Evolutionary conservation across 2,329 filamentous ascomycete species (phyloP), one percentile per base, ranked within the genome.

Genomic region (Corinectria fuckeliana): DNA sequence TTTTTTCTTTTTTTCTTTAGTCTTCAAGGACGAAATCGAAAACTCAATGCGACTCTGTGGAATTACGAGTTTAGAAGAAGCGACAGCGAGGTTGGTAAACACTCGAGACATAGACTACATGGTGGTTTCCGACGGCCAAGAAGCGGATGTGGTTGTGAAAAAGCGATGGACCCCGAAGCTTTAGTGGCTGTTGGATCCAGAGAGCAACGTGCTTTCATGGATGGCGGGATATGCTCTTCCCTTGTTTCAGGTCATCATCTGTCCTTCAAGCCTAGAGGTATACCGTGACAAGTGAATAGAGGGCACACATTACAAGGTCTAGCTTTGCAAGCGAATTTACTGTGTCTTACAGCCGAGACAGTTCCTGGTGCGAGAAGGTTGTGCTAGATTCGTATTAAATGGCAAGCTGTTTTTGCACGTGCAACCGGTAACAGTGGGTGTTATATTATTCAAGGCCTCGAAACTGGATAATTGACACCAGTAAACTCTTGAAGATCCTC

Each of bases 11-110:
- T n/a, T 13, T 14, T 9, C 9, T 26, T 4, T 1, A 69, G 66
- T 69, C 32, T 51, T 70, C 9, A 67, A 69, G 42, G 69, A 71
- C 32, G 66, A 71, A 34, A 53, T 71, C 1, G 69, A 70, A 48
- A 69, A 58, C 1, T 67, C 66, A 0, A 70, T 71, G 67, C 60
- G 69, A 14, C 61, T 72, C 3, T 64, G 63, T 1, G 70, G 69
- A 9, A 62, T 70, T 1, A 71, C 64, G 0, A 67, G 57, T 8
- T 50, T 70, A 2, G 55, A 58, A 0, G 60, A 72, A 23, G 60
- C 62, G 1, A 62, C 47, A 1, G 56, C 67, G 4, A 62, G 56
- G 2, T 44, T 71, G 42, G 60, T 71, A 4, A 72, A 72, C 26
- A 71, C 70, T 0, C 45, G 57, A 10, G 70, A 71, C 32, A 52